Base-by-base conservation (phyloP, 129 eudicot species). In the Rutidosis leptorrhynchoides region DNA sequence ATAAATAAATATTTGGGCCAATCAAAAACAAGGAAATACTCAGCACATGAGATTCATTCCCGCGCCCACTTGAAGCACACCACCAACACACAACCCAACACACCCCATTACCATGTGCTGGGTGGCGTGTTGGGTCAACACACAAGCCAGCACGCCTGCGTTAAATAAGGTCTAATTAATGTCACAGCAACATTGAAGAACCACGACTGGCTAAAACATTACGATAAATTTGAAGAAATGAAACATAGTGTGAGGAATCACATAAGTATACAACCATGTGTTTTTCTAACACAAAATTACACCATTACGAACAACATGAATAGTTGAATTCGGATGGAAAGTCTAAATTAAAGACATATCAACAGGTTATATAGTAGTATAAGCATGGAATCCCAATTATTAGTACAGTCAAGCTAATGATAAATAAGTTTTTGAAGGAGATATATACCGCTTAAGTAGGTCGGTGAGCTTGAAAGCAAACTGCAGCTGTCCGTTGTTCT, bases 391-490 rank as follows among this genome's bases (percentile, higher is more conserved):
- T 17, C 48, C 48, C 15, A 28, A 65, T 27, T 26, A 25, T 45
- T 22, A 15, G 37, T 27, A 45, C 70, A 45, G 43, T 27, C 58
- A 48, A 66, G 16, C 42, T 55, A 27, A 12, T 22, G 56, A 29
- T 32, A 40, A 8, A 55, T 14, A 33, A 33, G 12, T 37, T 37
- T 37, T 0, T 11, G 28, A 40, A 19, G 57, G 27, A 58, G 14
- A 6, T 43, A 74, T 67, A 48, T 58, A 67, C 79, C 68, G 21
- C 28, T 48, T 32, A 46, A 46, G 62, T 14, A 58, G 19, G 30
- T 46, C 32, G 74, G 49, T 58, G 79, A 58, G 3, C 73, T 60
- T 29, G 68, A 19, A 67, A 32, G 74, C 55, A 58, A 53, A 67
- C 73, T 67, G 79, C 74, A 74, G 51, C 9, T 58, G 37, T 46